A percentile compares a stretch with the other conserved stretches of the same genome.
phyloP scores from a whole-genome alignment of 2,329 filamentous ascomycete species.

The Cercospora janseana region DNA sequence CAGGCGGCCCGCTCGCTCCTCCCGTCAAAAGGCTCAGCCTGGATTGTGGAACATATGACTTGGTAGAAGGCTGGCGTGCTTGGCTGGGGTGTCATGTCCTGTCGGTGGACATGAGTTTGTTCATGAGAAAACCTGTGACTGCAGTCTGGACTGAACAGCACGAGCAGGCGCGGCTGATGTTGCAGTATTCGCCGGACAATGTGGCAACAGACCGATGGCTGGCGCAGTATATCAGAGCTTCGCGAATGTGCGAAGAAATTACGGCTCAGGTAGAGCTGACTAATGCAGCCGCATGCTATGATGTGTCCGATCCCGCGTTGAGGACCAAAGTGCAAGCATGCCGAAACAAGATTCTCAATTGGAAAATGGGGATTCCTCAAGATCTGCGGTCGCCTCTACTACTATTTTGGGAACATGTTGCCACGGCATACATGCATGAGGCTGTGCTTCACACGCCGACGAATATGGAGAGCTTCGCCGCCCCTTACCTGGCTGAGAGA shows the following conservation, averaged over 20 bases:
- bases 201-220: slow-evolving; percentile 25
- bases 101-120: slow-evolving; percentile 16
- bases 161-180: slow-evolving; percentile 26
- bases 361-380: slow-evolving; percentile 28
- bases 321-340: slow-evolving; percentile 26
- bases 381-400: slow-evolving; percentile 22
- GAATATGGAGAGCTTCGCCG: slow-evolving; percentile 34
- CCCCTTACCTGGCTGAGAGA: slow-evolving; percentile 33
- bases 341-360: slow-evolving; percentile 28
- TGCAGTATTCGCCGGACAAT: slow-evolving; percentile 22
- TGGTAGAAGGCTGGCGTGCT: slow-evolving; percentile 20
- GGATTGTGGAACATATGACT: slow-evolving; percentile 12
- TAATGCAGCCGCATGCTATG: slow-evolving; percentile 16
- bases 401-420: slow-evolving; percentile 30
- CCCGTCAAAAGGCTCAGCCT: not conserved
- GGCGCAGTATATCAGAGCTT: slow-evolving; percentile 30
- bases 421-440: slow-evolving; percentile 33
- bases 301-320: slow-evolving; percentile 25
- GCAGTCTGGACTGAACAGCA: slow-evolving; percentile 26
- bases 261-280: slow-evolving; percentile 23
- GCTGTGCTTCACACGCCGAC: slow-evolving; percentile 33
- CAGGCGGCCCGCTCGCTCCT: slow-evolving; percentile 48
- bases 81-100: slow-evolving; percentile 27
- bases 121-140: slow-evolving; percentile 18
- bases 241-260: slow-evolving; percentile 29